phyloP scores from a whole-genome alignment of 2,329 filamentous ascomycete species.

The Claviceps pazoutovae region DNA sequence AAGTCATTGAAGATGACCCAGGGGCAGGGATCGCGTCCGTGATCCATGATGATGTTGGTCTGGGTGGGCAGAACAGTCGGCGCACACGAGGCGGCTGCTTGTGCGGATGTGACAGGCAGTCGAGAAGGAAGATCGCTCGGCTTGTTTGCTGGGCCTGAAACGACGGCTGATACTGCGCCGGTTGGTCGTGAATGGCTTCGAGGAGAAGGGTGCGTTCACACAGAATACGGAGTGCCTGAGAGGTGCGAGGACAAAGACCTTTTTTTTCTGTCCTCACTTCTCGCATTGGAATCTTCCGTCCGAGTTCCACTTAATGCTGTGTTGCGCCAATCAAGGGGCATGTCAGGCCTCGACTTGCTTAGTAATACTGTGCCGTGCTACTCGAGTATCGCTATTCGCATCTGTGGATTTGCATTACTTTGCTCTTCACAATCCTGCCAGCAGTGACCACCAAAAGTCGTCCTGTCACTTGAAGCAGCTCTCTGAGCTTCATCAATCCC shows the following conservation, averaged over 20 bases:
- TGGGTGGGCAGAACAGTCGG: neutral
- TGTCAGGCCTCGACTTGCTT: neutral
- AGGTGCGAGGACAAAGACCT: neutral
- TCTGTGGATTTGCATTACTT: no score
- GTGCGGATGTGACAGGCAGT: neutral
- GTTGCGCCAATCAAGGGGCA: neutral
- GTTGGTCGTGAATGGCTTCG: neutral
- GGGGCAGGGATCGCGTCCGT: slow-evolving; percentile 90
- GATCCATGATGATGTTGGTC: slow-evolving; percentile 65
- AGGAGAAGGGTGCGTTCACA: neutral
- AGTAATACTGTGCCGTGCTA: neutral
- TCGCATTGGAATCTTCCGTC: neutral
- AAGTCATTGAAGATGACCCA: slow-evolving; percentile 97
- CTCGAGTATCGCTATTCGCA: no score
- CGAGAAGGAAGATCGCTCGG: neutral
- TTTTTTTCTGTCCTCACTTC: neutral
- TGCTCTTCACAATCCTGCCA: no score
- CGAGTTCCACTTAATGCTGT: neutral
- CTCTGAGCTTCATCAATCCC: no score
- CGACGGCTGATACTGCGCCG: slow-evolving; percentile 1
- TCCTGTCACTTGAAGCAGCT: no score
- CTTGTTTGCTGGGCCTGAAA: neutral
- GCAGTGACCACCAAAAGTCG: no score
- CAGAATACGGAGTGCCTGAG: neutral
- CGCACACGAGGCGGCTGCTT: neutral